phyloP scores from a whole-genome alignment of 2,329 filamentous ascomycete genomes.

The Colletotrichum sp. region DNA sequence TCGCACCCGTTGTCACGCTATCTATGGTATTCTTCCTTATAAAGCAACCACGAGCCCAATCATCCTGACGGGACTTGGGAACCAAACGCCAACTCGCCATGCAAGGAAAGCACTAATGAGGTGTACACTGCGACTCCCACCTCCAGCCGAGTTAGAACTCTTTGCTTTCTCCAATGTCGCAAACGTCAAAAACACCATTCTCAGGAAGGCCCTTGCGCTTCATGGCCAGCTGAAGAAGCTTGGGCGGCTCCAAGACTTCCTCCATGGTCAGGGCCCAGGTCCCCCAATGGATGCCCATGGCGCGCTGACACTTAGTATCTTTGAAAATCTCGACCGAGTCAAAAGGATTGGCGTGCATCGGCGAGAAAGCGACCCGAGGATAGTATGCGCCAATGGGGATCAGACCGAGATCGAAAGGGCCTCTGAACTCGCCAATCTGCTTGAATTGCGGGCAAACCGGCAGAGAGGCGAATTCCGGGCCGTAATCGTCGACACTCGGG shows the following conservation, averaged over 20 bases:
- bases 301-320: slow-evolving; percentile 78
- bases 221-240: slow-evolving; percentile 74
- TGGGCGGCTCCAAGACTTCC: slow-evolving; percentile 83
- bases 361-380: slow-evolving; percentile 74
- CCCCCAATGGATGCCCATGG: slow-evolving; percentile 93
- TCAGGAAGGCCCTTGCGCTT: slow-evolving; percentile 70
- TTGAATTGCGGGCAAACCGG: slow-evolving; percentile 85
- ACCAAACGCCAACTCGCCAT: background rate
- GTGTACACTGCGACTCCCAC: background rate
- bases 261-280: slow-evolving; percentile 88
- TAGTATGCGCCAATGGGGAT: slow-evolving; percentile 94
- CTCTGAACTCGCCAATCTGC: slow-evolving; percentile 79
- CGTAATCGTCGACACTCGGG: slow-evolving; percentile 72
- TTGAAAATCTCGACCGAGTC: slow-evolving; percentile 90
- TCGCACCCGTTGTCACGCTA: background rate
- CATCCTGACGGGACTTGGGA: background rate
- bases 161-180: slow-evolving; percentile 82
- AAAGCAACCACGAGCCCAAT: background rate
- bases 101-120: background rate
- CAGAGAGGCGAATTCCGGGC: slow-evolving; percentile 65
- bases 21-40: background rate
- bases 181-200: slow-evolving; percentile 79
- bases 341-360: slow-evolving; percentile 85
- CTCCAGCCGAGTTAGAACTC: slow-evolving; percentile 67
- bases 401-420: slow-evolving; percentile 88